These are phyloP conservation scores for Cryphonectria parasitica DNA, from an alignment of 2,329 filamentous ascomycete species.

Conservation along the genomic window DNA sequence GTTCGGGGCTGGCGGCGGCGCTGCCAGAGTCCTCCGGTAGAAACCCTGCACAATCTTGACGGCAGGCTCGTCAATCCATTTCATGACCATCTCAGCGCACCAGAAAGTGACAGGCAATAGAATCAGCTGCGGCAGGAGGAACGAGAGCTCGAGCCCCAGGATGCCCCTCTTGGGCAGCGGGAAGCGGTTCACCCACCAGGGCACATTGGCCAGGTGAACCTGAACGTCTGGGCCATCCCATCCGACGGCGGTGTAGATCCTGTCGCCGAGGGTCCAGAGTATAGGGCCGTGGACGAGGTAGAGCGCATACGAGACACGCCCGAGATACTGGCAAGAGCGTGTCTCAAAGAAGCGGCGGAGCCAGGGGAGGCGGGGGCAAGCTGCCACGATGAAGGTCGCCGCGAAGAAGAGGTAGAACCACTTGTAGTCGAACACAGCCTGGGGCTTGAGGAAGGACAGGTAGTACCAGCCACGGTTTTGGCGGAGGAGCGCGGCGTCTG, in stretches of 20 bases:
- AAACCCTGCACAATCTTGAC: slow-evolving; percentile 61
- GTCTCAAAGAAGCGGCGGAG: slow-evolving; percentile 63
- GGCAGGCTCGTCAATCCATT: slow-evolving; percentile 61
- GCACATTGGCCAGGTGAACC: slow-evolving; percentile 53
- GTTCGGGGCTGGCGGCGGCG: slow-evolving; percentile 10
- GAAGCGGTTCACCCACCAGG: slow-evolving; percentile 60
- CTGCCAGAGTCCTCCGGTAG: slow-evolving; percentile 51
- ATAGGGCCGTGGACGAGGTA: slow-evolving; percentile 69
- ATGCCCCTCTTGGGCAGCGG: slow-evolving; percentile 59
- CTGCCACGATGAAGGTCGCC: slow-evolving; percentile 58
- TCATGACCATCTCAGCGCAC: slow-evolving; percentile 60
- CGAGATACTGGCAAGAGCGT: slow-evolving; percentile 63
- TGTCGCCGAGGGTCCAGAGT: slow-evolving; percentile 62
- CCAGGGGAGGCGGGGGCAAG: slow-evolving; percentile 60
- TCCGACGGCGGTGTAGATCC: slow-evolving; percentile 65
- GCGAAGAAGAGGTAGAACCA: slow-evolving; percentile 71
- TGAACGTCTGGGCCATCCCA: slow-evolving; percentile 53
- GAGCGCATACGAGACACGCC: slow-evolving; percentile 63
- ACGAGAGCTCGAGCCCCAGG: slow-evolving; percentile 63
- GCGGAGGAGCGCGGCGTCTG: slow-evolving; percentile 52
- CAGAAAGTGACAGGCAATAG: slow-evolving; percentile 63
- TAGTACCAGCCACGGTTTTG: slow-evolving; percentile 64
- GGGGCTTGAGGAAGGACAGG: slow-evolving; percentile 64
- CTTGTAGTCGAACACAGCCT: slow-evolving; percentile 68
- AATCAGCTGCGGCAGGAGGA: slow-evolving; percentile 62